Evolutionary conservation across 805 yeast species (phyloP).

Genomic region (Candida silvatica): DNA sequence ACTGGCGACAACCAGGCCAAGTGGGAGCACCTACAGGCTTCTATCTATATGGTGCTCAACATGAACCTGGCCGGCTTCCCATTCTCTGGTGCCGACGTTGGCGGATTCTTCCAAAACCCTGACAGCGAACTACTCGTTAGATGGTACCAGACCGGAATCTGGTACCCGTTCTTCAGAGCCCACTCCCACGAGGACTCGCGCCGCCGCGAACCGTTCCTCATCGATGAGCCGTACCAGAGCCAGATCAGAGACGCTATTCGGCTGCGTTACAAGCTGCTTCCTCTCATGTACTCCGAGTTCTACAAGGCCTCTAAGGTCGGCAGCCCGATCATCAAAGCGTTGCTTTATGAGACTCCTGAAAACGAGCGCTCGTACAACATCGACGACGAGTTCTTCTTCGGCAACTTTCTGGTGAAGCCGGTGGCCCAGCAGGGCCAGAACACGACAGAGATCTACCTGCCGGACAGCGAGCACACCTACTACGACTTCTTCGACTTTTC

Average conservation of each 20-base stretch:
- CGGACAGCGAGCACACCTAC: constrained; percentile 41
- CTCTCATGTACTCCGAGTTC: constrained; percentile 75
- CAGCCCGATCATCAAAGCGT: constrained; percentile 61
- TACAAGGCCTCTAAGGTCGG: constrained; percentile 53
- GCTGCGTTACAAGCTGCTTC: constrained; percentile 69
- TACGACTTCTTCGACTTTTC: constrained; percentile 36
- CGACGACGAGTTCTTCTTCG: constrained; percentile 81
- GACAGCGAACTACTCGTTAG: constrained; percentile 69
- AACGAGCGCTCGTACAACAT: constrained; percentile 41
- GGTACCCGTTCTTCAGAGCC: constrained; percentile 94
- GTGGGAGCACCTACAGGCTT: constrained; percentile 78
- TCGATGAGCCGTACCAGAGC: constrained; percentile 64
- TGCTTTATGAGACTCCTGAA: constrained; percentile 48
- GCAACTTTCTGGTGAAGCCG: constrained; percentile 71
- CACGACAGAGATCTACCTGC: constrained; percentile 37
- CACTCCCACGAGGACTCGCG: constrained; percentile 94
- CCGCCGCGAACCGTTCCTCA: constrained; percentile 88
- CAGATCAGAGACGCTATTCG: constrained; percentile 62
- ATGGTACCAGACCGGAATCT: constrained; percentile 95
- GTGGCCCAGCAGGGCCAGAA: constrained; percentile 48
- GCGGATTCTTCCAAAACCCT: constrained; percentile 94
- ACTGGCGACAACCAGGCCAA: constrained; percentile 93
- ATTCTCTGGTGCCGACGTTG: constrained; percentile 93
- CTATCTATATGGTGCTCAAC: constrained; percentile 84
- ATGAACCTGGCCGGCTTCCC: constrained; percentile 81